A percentile compares a stretch with the other conserved stretches of the same genome.
Conservation (phyloP, 2,329 filamentous ascomycete species). For the Fonsecaea multimorphosa region DNA sequence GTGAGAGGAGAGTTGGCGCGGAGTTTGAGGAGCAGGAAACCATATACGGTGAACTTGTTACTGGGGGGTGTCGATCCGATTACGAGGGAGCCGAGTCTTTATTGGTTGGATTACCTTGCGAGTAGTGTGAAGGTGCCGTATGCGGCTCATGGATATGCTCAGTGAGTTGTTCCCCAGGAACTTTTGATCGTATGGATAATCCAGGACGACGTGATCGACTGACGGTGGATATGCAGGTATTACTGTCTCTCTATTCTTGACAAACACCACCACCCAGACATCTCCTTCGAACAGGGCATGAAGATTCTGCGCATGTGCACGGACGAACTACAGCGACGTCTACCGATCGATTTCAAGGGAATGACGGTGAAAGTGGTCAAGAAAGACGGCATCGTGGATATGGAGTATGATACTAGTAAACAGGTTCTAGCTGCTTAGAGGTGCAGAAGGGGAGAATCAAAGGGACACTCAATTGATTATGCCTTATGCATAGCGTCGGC, state of each 20-base stretch:
- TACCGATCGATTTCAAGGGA: conserved; percentile 99
- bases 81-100: conserved; percentile 85
- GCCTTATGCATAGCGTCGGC: conserved; percentile 36
- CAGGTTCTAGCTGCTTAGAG: conserved; percentile 53
- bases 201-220: background rate
- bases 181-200: background rate
- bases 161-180: conserved; percentile 63
- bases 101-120: conserved; percentile 98
- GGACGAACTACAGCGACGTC: conserved; percentile 92
- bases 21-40: conserved; percentile 87
- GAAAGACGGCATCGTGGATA: conserved; percentile 86
- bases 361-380: conserved; percentile 92
- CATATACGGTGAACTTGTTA: conserved; percentile 95
- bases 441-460: conserved; percentile 1
- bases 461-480: background rate
- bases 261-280: conserved; percentile 97
- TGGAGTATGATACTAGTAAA: conserved; percentile 84
- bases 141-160: conserved; percentile 96
- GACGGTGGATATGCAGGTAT: conserved; percentile 64
- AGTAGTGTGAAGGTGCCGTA: conserved; percentile 87
- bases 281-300: conserved; percentile 84
- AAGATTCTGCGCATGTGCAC: conserved; percentile 94
- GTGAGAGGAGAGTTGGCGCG: conserved; percentile 91
- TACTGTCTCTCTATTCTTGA: conserved; percentile 97
- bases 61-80: conserved; percentile 93